Percentiles rank a stretch among this genome's conserved stretches.
Conservation (phyloP, 2,329 filamentous ascomycete species). For the Diaporthe caulivora region DNA sequence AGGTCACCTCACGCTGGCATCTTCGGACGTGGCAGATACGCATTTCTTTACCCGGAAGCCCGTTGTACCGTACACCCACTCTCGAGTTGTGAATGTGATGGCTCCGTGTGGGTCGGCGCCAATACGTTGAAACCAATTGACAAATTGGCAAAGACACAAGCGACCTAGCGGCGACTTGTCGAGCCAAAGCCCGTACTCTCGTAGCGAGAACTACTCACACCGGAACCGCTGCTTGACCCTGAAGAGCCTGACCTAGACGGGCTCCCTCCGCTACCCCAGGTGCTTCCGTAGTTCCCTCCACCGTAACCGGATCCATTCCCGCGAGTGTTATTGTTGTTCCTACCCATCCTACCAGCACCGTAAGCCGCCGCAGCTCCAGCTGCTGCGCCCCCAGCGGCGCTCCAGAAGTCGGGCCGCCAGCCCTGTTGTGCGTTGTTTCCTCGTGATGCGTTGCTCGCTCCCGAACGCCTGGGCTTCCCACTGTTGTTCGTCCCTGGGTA, state of each 20-base stretch:
- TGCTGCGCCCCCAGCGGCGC: conserved; percentile 65
- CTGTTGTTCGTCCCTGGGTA: conserved; percentile 57
- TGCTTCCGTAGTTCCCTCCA: conserved; percentile 48
- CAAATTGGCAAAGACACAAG: not conserved
- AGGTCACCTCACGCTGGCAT: not conserved
- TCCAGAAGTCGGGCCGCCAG: conserved; percentile 83
- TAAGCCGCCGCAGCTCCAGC: conserved; percentile 77
- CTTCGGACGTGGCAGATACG: not conserved
- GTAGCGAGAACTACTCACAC: conserved; percentile 58
- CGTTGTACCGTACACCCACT: not conserved
- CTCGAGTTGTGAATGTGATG: not conserved
- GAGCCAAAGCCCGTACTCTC: conserved; percentile 81
- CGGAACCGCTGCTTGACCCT: conserved; percentile 51
- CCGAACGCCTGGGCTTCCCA: not conserved
- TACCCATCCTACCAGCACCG: conserved; percentile 64
- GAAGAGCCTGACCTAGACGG: conserved; percentile 51
- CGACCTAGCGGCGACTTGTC: conserved; percentile 67
- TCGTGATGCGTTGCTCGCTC: conserved; percentile 41
- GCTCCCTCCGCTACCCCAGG: conserved; percentile 47
- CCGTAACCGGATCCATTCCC: conserved; percentile 35
- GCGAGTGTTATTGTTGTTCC: conserved; percentile 51
- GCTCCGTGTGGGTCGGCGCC: not conserved
- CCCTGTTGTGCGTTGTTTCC: conserved; percentile 52
- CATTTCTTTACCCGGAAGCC: not conserved
- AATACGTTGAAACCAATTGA: not conserved